Evolutionary conservation across 2,329 filamentous ascomycete genomes (phyloP).

Genomic region (Hypoxylon sp.): DNA sequence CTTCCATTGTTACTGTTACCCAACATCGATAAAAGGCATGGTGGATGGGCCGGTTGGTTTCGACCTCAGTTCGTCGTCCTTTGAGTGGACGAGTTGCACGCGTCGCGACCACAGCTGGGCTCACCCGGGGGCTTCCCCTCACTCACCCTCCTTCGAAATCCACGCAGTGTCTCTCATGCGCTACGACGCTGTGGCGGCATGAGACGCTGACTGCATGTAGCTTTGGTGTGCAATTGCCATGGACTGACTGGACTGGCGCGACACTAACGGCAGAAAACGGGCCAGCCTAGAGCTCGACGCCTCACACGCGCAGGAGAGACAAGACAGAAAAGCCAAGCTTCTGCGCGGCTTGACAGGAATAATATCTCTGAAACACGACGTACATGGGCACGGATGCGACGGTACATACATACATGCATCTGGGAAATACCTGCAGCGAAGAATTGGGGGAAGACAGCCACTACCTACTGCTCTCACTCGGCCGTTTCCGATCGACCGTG

Average conservation of each 20-base stretch:
- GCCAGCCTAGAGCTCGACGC: slow-evolving; percentile 22
- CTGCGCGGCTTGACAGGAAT: slow-evolving; percentile 31
- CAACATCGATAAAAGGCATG: slow-evolving; percentile 11
- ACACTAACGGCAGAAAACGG: slow-evolving; percentile 26
- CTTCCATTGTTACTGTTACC: slow-evolving; percentile 36
- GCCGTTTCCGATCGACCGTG: slow-evolving; percentile 24
- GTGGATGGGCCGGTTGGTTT: slow-evolving; percentile 19
- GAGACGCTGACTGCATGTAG: slow-evolving; percentile 36
- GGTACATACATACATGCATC: slow-evolving; percentile 1
- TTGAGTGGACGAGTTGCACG: slow-evolving; percentile 17
- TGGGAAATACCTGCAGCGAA: slow-evolving; percentile 3
- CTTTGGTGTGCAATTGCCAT: neutral
- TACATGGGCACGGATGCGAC: slow-evolving; percentile 31
- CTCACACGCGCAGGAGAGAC: slow-evolving; percentile 24
- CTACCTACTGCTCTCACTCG: slow-evolving; percentile 14
- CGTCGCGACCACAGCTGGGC: slow-evolving; percentile 31
- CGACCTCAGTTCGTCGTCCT: neutral
- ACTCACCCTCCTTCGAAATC: slow-evolving; percentile 10
- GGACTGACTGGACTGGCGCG: neutral
- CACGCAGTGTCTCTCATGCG: slow-evolving; percentile 22
- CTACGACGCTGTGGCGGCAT: slow-evolving; percentile 36
- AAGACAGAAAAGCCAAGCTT: slow-evolving; percentile 5
- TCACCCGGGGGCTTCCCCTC: slow-evolving; percentile 19
- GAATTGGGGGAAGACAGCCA: slow-evolving; percentile 2
- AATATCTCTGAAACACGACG: slow-evolving; percentile 39